A percentile compares a stretch with the other conserved stretches of the same genome.
Evolutionary conservation across 2,329 filamentous ascomycete genomes (phyloP).

Genomic region (Malbranchea zuffiana): DNA sequence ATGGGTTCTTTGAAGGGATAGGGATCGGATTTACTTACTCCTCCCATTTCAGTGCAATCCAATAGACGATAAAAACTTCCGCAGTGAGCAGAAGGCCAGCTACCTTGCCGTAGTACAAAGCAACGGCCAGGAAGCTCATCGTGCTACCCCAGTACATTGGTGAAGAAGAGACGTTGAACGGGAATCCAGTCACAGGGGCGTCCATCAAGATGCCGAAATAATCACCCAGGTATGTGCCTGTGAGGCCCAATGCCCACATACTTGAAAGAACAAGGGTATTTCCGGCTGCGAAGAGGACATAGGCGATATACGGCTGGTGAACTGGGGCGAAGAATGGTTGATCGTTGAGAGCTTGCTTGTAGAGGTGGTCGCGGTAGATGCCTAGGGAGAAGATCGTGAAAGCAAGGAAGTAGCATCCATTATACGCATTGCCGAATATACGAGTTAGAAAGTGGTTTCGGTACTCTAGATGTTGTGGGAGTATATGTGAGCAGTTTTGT

Average conservation of each 20-base stretch:
- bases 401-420: constrained; percentile 83
- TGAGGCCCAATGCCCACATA: constrained; percentile 86
- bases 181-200: constrained; percentile 83
- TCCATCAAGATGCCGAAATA: constrained; percentile 99
- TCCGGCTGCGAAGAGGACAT: constrained; percentile 59
- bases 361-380: constrained; percentile 75
- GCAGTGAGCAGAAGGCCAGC: constrained; percentile 68
- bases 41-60: constrained; percentile 72
- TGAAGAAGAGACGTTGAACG: constrained; percentile 80
- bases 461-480: constrained; percentile 55
- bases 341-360: constrained; percentile 68
- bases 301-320: constrained; percentile 53
- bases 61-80: constrained; percentile 67
- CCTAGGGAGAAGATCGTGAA: constrained; percentile 83
- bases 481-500: constrained; percentile 13
- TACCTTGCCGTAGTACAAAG: constrained; percentile 74
- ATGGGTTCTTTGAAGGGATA: background rate
- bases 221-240: constrained; percentile 91
- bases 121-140: constrained; percentile 80
- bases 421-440: constrained; percentile 66
- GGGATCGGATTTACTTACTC: constrained; percentile 45
- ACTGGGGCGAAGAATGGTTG: constrained; percentile 68
- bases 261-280: constrained; percentile 79
- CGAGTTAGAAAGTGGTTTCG: constrained; percentile 79
- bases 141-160: constrained; percentile 97